Conservation (phyloP, 225 moss, liverwort and hornwort genomes). For the Polytrichum commune region DNA sequence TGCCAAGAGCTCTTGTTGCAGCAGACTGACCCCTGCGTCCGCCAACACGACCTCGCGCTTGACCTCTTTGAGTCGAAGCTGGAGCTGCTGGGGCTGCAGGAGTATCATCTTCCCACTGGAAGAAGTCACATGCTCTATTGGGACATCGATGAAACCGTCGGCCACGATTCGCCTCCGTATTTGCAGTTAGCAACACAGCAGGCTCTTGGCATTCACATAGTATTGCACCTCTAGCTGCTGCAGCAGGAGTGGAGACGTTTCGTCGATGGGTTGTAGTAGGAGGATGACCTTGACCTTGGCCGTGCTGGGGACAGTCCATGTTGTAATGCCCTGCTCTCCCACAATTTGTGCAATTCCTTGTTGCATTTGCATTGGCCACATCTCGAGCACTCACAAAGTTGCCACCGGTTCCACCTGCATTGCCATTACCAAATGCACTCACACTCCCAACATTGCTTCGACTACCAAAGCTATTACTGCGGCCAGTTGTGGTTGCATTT, state of each 20-base stretch:
- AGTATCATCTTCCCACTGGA: constrained; percentile 75
- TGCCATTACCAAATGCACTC: constrained; percentile 34
- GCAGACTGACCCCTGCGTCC: constrained; percentile 37
- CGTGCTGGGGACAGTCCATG: constrained; percentile 71
- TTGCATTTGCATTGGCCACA: constrained; percentile 27
- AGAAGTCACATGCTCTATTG: constrained; percentile 71
- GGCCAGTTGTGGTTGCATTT: constrained; percentile 21
- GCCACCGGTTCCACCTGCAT: constrained; percentile 35
- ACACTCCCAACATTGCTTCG: constrained; percentile 23
- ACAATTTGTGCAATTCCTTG: constrained; percentile 69
- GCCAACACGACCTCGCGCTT: constrained; percentile 33
- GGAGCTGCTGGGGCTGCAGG: constrained; percentile 32
- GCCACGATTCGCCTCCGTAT: constrained; percentile 88
- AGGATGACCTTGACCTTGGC: constrained; percentile 20
- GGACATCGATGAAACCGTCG: constrained; percentile 82
- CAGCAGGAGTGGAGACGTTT: constrained; percentile 27
- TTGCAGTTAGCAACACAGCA: constrained; percentile 70
- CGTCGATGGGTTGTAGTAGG: constrained; percentile 17
- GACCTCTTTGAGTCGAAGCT: constrained; percentile 40
- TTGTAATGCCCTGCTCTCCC: constrained; percentile 81
- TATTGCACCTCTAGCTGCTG: constrained; percentile 32
- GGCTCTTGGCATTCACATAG: constrained; percentile 59
- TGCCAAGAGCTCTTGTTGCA: constrained; percentile 40
- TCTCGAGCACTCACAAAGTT: constrained; percentile 29
- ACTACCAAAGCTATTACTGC: constrained; percentile 22